Evolutionary conservation across 1,139 yeast genomes (phyloP).

Genomic region (Wickerhamomyces sp.): DNA sequence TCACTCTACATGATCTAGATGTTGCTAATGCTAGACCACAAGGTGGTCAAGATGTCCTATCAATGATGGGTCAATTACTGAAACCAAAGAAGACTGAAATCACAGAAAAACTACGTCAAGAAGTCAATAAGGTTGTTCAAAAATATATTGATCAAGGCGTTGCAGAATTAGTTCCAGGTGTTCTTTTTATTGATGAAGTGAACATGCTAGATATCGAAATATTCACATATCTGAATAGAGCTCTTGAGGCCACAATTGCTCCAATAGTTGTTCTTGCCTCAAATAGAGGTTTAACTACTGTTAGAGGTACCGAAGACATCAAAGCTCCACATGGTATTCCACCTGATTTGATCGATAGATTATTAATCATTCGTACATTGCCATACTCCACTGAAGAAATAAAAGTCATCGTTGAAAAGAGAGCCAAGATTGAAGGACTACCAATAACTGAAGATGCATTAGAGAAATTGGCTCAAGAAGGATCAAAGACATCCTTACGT

Average conservation of each 20-base stretch:
- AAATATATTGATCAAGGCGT: constrained; percentile 97
- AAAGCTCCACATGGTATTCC: constrained; percentile 97
- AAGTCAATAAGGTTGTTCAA: constrained; percentile 93
- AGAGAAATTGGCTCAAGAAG: constrained; percentile 65
- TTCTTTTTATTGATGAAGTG: constrained; percentile 93
- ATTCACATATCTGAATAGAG: constrained; percentile 89
- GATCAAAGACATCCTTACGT: constrained; percentile 74
- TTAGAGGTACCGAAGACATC: constrained; percentile 86
- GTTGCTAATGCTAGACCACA: constrained; percentile 96
- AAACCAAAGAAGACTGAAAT: constrained; percentile 98
- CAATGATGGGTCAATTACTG: constrained; percentile 97
- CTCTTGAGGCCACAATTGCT: constrained; percentile 86
- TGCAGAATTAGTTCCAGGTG: constrained; percentile 98
- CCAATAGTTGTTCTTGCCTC: constrained; percentile 95
- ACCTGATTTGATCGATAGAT: constrained; percentile 86
- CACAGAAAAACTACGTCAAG: constrained; percentile 89
- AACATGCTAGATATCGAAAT: constrained; percentile 97
- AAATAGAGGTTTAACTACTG: constrained; percentile 87
- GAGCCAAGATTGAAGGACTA: constrained; percentile 73
- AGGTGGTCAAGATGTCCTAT: constrained; percentile 97
- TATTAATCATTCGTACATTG: constrained; percentile 84
- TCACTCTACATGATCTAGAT: constrained; percentile 91
- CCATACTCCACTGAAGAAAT: constrained; percentile 85
- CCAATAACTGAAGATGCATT: constrained; percentile 63
- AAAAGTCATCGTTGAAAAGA: constrained; percentile 70